Evolutionary conservation across 768 basidiomycete species (phyloP), one percentile per base, ranked within the genome.

Genomic region (Psilocybe sp.): DNA sequence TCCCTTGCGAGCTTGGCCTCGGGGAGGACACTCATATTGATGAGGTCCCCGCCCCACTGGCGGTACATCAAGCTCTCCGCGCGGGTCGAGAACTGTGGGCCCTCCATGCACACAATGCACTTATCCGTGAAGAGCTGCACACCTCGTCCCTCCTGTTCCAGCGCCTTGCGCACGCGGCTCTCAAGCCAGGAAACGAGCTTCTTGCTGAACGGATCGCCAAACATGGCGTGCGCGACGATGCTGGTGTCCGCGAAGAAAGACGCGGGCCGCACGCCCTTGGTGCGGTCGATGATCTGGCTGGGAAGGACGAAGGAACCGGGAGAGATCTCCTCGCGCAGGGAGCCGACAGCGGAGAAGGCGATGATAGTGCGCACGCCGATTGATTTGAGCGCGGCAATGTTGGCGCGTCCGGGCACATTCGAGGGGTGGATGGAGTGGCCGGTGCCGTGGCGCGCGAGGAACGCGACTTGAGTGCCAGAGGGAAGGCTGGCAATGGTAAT

Each of bases 1-100:
- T 99, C 95, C 12, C 95, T 74, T 3, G 96, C 96, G 37, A 98
- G 77, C 74, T 98, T 98, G n/a, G 95, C 85, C 71, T 99, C 96
- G 1, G 97, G 97, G 20, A 98, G 72, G 36, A 90, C 90, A 51
- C 90, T 96, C 96, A 99, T 99, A 68, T 98, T 95, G 70, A 96
- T 95, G 63, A 96, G 71, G 66, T 96, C 92, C 5, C 84, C 91
- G 8, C 96, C 96, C 89, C 91, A 95, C 41, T 78, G 76, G 16
- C 93, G 78, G 67, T 98, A 97, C 94, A 97, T 93, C 60, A 80
- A 60, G 61, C 91, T 94, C 79, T 99, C 96, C 14, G 96, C 96
- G 34, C 96, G 75, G n/a, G 96, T 99, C 48, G 93, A 96, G 76
- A 99, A 99, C 69, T 94, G 93, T 31, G 90, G 90, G 43, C 95